Conservation (phyloP, 2,329 filamentous ascomycete species). For the Colletotrichum sp. region DNA sequence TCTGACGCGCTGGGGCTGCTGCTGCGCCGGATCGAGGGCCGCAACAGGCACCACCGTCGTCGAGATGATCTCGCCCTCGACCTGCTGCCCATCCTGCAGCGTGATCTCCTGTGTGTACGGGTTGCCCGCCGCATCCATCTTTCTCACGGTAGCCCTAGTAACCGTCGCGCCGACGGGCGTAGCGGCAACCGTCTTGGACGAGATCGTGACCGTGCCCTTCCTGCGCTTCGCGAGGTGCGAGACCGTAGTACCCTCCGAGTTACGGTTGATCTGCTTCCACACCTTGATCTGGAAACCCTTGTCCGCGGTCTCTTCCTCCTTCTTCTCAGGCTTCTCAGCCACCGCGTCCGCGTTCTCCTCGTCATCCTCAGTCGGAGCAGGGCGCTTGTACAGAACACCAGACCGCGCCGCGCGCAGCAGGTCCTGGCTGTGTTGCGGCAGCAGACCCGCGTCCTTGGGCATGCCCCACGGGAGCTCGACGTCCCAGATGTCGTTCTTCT, state of each 20-base stretch:
- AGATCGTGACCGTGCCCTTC: conserved; percentile 64
- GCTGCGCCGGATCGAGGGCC: conserved; percentile 55
- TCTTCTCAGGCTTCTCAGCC: conserved; percentile 62
- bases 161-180: conserved; percentile 59
- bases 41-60: conserved; percentile 60
- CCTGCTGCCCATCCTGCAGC: conserved; percentile 76
- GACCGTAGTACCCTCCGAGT: conserved; percentile 55
- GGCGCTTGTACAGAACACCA: conserved; percentile 76
- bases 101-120: conserved; percentile 85
- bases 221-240: conserved; percentile 67
- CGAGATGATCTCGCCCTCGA: conserved; percentile 82
- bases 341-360: conserved; percentile 55
- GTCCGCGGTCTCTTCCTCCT: conserved; percentile 63
- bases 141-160: conserved; percentile 80
- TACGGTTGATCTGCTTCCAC: conserved; percentile 68
- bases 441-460: conserved; percentile 82
- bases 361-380: conserved; percentile 65
- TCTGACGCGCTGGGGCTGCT: conserved; percentile 53
- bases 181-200: conserved; percentile 54
- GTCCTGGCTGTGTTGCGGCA: conserved; percentile 81
- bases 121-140: conserved; percentile 79
- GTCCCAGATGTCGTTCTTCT: conserved; percentile 74
- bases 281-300: conserved; percentile 61
- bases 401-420: conserved; percentile 82
- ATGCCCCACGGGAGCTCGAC: conserved; percentile 77